Percentiles rank a stretch among this genome's conserved stretches.
Conservation (phyloP, 257 asterid genomes). For the Solanum arcanum region DNA sequence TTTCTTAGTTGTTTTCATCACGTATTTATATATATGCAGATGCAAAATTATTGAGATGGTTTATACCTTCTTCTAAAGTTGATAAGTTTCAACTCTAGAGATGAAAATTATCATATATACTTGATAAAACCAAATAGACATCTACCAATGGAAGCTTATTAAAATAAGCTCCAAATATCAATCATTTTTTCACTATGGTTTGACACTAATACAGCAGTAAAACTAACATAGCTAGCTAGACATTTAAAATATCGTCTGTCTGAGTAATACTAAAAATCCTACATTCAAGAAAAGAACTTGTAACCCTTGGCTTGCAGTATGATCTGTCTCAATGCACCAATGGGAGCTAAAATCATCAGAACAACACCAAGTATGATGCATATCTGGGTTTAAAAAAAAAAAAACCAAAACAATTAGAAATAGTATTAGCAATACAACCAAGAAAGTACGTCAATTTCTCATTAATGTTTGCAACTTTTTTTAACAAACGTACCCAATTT, state of each 20-base stretch:
- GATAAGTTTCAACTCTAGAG: no score
- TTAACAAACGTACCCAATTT: conserved; percentile 29
- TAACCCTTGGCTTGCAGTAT: conserved; percentile 23
- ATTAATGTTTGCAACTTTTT: neutral
- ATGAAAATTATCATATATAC: no score
- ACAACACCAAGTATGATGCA: conserved; percentile 38
- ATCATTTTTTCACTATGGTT: neutral
- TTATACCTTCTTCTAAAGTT: no score
- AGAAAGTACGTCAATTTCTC: neutral
- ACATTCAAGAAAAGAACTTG: conserved; percentile 32
- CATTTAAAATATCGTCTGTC: neutral
- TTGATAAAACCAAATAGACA: neutral
- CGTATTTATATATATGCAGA: neutral
- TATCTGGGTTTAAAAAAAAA: conserved; percentile 5
- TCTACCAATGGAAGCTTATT: conserved; percentile 7
- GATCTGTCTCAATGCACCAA: conserved; percentile 40
- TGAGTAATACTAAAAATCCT: neutral
- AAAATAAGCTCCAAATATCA: neutral
- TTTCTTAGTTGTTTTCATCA: neutral
- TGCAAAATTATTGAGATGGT: no score
- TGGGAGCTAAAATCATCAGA: conserved; percentile 37
- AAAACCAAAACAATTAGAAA: neutral
- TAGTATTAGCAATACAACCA: neutral
- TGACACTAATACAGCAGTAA: neutral
- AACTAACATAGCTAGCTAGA: neutral